Base-by-base conservation (phyloP, 2,329 filamentous ascomycete species). In the Grosmannia clavigera region DNA sequence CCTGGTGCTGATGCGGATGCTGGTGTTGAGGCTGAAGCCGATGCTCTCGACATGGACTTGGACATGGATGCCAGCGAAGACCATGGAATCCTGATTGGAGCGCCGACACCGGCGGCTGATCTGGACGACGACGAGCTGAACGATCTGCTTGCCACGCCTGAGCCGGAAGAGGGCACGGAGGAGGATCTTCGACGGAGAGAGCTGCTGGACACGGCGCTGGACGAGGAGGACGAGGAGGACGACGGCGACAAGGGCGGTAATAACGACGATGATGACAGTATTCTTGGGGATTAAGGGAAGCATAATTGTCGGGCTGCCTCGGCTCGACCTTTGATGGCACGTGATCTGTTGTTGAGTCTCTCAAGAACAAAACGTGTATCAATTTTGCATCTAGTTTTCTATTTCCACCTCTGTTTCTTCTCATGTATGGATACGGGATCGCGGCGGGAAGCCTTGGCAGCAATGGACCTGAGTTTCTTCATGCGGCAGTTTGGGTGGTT, bases 141-240 rank as follows among this genome's bases (percentile, higher is more conserved):
- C 14, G 68, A 75, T 58, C 71, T 76, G 25, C 76, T 78, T 46
- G 75, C 77, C 60, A 76, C 46, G 73, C 77, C 62, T 0, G 79
- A 81, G 62, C 78, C 75, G 0, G 82, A 83, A 64, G 83, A 85
- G 66, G 83, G 81, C 57, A 82, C 81, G 3, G 72, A 70, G 14
- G 83, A 84, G 67, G 82, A 85, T 65, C 70, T 84, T 38, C 74
- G 78, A 33, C 74, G 77, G 59, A 73, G 80, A 58, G 82, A 81
- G 67, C 69, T 84, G 59, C 64, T 83, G 29, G 81, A 81, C 6
- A 79, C 81, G 59, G 70, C 69, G 5, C 71, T 72, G 46, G 71
- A 73, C 33, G 73, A 75, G 9, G 73, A 73, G 16, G 73, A 71
- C 0, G 72, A 73, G 25, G 66, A 65, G 9, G 69, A 58, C 19